Percentiles rank a stretch among this genome's conserved stretches.
These are phyloP conservation scores for Echium plantagineum DNA, from an alignment of 257 asterid genomes.

Conservation along the genomic window DNA sequence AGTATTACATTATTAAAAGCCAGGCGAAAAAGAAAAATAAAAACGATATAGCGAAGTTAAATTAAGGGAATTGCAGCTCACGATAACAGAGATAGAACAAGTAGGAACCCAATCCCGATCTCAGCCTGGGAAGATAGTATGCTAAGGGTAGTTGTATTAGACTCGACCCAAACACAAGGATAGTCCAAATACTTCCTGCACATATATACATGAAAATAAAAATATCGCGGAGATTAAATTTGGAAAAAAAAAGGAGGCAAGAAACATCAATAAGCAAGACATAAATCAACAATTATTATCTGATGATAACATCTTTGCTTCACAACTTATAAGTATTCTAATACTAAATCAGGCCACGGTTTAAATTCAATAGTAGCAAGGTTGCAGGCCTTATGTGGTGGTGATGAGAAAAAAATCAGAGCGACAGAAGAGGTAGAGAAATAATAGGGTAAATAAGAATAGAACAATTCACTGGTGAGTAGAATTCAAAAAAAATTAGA, in stretches of 20 bases:
- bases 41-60: conserved; percentile 9
- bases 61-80: conserved; percentile 18
- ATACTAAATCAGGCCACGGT: too few species aligned
- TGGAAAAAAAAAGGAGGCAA: background rate
- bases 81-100: conserved; percentile 71
- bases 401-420: background rate
- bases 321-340: background rate
- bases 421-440: background rate
- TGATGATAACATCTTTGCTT: background rate
- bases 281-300: too few species aligned
- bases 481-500: too few species aligned
- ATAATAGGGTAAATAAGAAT: background rate
- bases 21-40: conserved; percentile 1
- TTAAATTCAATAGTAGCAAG: too few species aligned
- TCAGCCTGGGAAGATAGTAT: conserved; percentile 85
- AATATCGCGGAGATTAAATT: background rate
- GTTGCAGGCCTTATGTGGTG: background rate
- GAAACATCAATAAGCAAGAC: background rate
- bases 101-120: conserved; percentile 80
- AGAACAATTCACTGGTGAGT: background rate
- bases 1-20: conserved; percentile 3
- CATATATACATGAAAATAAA: conserved; percentile 10
- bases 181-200: conserved; percentile 90
- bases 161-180: conserved; percentile 89
- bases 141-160: conserved; percentile 64